phyloP scores from a whole-genome alignment of 192 early-diverging fungal species.

The Umbelopsis sp. region DNA sequence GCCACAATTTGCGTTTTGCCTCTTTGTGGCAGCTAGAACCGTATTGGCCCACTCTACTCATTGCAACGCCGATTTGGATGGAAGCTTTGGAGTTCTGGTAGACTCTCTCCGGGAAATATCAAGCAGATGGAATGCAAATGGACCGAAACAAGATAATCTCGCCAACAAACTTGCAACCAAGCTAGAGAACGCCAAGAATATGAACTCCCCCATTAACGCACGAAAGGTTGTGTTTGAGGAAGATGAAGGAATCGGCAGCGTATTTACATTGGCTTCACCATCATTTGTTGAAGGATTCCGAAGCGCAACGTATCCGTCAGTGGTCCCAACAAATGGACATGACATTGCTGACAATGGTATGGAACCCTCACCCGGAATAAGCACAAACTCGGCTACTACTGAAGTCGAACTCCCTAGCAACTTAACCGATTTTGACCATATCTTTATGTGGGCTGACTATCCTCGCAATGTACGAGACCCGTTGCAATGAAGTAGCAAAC shows the following conservation, averaged over 20 bases:
- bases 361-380: not conserved
- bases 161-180: not conserved
- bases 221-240: not conserved
- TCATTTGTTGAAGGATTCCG: slow-evolving; percentile 10
- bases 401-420: not conserved
- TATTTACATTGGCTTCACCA: slow-evolving; percentile 6
- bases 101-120: slow-evolving; percentile 3
- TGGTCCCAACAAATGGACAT: not conserved
- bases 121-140: slow-evolving; percentile 2
- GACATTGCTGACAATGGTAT: not conserved
- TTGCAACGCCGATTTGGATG: not conserved
- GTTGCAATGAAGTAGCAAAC: not conserved
- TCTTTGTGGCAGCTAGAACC: slow-evolving; percentile 12
- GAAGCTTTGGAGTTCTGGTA: slow-evolving; percentile 8
- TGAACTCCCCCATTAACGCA: slow-evolving; percentile 10
- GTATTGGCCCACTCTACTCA: slow-evolving; percentile 13
- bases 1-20: slow-evolving; percentile 14
- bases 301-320: not conserved
- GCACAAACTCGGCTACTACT: not conserved
- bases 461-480: not conserved
- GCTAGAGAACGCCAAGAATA: not conserved
- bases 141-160: not conserved
- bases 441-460: slow-evolving; percentile 12
- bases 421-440: slow-evolving; percentile 14
- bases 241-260: not conserved